These are phyloP conservation scores for Dendrocalamus latiflorus DNA, from an alignment of 202 grass and related monocot species.

Conservation along the genomic window DNA sequence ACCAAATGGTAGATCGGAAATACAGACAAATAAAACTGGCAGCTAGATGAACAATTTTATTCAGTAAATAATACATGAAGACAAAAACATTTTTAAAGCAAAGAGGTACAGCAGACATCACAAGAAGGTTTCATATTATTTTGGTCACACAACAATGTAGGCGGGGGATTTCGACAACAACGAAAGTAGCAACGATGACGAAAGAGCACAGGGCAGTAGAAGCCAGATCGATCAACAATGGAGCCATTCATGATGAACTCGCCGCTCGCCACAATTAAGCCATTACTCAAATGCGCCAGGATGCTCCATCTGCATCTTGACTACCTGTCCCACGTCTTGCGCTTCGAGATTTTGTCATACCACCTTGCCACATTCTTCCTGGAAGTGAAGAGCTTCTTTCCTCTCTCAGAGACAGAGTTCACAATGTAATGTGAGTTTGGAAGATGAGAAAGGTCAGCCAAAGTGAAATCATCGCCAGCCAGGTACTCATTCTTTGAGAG, in stretches of 20 bases:
- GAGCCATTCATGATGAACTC: conserved; percentile 8
- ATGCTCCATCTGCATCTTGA: conserved; percentile 72
- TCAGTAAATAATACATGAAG: not conserved
- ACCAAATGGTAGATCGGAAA: not conserved
- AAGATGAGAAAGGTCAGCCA: conserved; percentile 75
- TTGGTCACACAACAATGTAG: conserved; percentile 7
- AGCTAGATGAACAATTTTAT: not conserved
- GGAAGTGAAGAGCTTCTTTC: conserved; percentile 52
- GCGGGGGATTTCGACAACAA: not conserved
- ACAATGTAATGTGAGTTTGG: conserved; percentile 11
- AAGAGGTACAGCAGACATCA: not conserved
- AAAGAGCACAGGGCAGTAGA: not conserved
- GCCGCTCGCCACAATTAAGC: not conserved
- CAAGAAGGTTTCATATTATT: conserved; percentile 39
- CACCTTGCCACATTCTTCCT: conserved; percentile 70
- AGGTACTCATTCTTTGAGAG: conserved; percentile 58
- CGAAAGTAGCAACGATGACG: not conserved
- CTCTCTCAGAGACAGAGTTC: conserved; percentile 16
- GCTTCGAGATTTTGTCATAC: conserved; percentile 52
- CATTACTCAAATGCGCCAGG: conserved; percentile 49
- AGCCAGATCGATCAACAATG: not conserved
- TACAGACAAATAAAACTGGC: not conserved
- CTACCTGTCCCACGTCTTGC: conserved; percentile 58
- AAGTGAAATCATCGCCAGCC: conserved; percentile 69
- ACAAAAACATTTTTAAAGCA: not conserved